Base-by-base conservation (phyloP, 768 basidiomycete genomes). In the Lentinula edodes region DNA sequence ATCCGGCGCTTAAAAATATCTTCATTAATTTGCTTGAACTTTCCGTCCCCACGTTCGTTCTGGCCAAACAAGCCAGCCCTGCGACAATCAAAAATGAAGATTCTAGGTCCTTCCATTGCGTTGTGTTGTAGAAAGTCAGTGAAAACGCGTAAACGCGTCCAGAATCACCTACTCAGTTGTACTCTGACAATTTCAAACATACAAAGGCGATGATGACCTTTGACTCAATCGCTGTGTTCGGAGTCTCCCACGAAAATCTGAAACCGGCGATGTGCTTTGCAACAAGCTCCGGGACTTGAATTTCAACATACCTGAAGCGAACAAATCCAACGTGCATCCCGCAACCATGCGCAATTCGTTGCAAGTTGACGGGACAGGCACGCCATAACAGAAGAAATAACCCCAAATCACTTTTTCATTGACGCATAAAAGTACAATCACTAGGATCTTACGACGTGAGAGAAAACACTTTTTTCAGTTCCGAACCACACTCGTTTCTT, bases 341-440 rank as follows among this genome's bases (percentile, higher is more conserved):
- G 16, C 7, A n/a, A 46, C 45, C 20, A 46, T 18, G 45, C 45
- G 45, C 45, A 28, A 28, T 28, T 28, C 28, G 28, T 28, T 28
- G 28, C 28, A 46, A 46, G 4, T 23, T 46, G 45, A 7, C 45
- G 45, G 45, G n/a, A 46, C 2, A 6, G n/a, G 45, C 45, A 46
- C 45, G 16, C 42, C 42, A 16, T 13, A 43, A 43, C 42, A 50
- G 20, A 50, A 23, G 20, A 35, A 56, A 39, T 13, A 18, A 51
- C 58, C 58, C 58, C 43, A 50, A 58, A 38, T 50, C 58, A 48
- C 45, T 36, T 48, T 48, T 58, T 58, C 46, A 48, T 58, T 58
- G 48, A 58, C 58, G 48, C 45, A 51, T 13, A 20, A 35, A 32
- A 6, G 16, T 15, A 58, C 45, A 58, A 58, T 48, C 58, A 48